phyloP scores from a whole-genome alignment of 768 basidiomycete genomes.

The Coprinopsis strossmayeri region DNA sequence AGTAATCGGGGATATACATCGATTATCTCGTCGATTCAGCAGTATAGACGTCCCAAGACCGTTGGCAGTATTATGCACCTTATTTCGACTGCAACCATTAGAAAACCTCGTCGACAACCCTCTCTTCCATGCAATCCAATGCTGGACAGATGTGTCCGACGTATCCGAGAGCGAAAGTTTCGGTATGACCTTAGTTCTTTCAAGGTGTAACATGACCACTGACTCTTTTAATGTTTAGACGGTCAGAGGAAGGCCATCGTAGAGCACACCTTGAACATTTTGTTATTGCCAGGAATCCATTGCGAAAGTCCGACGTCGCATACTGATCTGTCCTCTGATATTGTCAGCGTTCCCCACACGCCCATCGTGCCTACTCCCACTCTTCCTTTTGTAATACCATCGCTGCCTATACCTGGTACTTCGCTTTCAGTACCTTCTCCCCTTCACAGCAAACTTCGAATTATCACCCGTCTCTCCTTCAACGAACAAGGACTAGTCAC shows the following conservation, averaged over 20 bases:
- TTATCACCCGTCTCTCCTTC: constrained; percentile 68
- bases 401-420: constrained; percentile 53
- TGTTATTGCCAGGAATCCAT: constrained; percentile 70
- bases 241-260: constrained; percentile 69
- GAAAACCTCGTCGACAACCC: constrained; percentile 24
- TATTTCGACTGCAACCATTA: constrained; percentile 42
- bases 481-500: constrained; percentile 80
- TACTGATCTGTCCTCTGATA: constrained; percentile 28
- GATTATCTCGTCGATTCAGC: constrained; percentile 52
- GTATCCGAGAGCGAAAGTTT: constrained; percentile 76
- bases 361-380: constrained; percentile 17
- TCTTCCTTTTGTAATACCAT: constrained; percentile 32
- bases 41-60: constrained; percentile 65
- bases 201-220: background rate
- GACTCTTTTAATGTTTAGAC: constrained; percentile 34
- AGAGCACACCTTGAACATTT: constrained; percentile 73
- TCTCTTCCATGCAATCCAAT: constrained; percentile 57
- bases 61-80: constrained; percentile 46
- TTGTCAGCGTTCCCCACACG: constrained; percentile 22
- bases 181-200: constrained; percentile 32
- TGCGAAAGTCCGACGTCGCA: constrained; percentile 32
- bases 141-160: constrained; percentile 73
- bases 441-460: constrained; percentile 65
- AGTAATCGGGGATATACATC: constrained; percentile 66
- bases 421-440: constrained; percentile 57